Evolutionary conservation across 257 asterid species (phyloP), one percentile per base, ranked within the genome.

Genomic region (Vinca minor): DNA sequence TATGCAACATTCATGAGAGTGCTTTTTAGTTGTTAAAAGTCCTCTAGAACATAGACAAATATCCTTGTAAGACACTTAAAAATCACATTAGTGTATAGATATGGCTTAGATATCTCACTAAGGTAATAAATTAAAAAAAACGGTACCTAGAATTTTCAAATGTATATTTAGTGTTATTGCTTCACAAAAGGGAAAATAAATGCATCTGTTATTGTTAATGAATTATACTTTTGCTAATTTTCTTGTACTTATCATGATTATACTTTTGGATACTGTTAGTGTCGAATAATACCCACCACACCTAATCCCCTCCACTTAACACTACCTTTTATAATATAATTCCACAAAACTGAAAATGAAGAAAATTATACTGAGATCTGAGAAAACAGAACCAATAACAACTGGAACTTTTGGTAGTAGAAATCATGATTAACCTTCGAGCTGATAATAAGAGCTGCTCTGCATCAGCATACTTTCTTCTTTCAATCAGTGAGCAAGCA

Each of bases 361-460:
- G 64, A 11, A 42, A 60, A 56, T 23, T 64, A 58, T 25, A 45
- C 38, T 28, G 12, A n/a, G n/a, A n/a, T n/a, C n/a, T n/a, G n/a
- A 35, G 60, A 11, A 29, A 47, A 9, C 12, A 11, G 18, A 29
- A 54, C 15, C 34, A 50, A 29, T 48, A 67, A 26, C 61, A 6
- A 54, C 54, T 53, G 61, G 8, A 69, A 44, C 39, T 28, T 55
- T 13, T 38, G 63, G 46, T 65, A 47, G 35, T 56, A 38, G 21
- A 31, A 68, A 59, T 69, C 54, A 69, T 49, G 39, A 68, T 55
- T 77, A 58, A 87, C 98, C 97, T 89, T 73, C 88, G 82, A 71
- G 95, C 94, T 5, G 96, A 87, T 68, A 85, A 79, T 78, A 89
- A 76, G 74, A 93, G 83, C 71, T 85, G 87, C 77, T 93, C 98